A percentile compares a stretch with the other conserved stretches of the same genome.
These are phyloP conservation scores for Suillus lakei DNA, from an alignment of 768 basidiomycete genomes.

Conservation along the genomic window DNA sequence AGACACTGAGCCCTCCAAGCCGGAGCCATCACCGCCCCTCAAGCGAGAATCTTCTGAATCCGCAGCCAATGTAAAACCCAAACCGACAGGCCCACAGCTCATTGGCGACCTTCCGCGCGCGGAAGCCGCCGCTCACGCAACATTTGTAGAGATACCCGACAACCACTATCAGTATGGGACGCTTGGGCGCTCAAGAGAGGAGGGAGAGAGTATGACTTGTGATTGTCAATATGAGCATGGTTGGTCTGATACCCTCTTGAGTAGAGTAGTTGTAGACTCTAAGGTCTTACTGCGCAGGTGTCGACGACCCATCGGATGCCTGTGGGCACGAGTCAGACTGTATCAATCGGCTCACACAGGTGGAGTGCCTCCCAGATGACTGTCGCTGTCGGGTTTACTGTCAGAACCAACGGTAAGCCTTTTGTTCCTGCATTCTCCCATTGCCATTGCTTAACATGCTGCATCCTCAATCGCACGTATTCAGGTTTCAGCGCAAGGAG, in stretches of 20 bases:
- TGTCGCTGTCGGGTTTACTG: constrained; percentile 85
- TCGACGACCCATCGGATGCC: constrained; percentile 63
- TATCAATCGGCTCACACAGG: constrained; percentile 96
- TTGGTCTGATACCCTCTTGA: constrained; percentile 49
- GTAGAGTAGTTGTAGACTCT: constrained; percentile 32
- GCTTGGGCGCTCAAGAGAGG: constrained; percentile 86
- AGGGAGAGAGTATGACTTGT: constrained; percentile 93
- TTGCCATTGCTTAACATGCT: constrained; percentile 10
- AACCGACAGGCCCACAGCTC: constrained; percentile 59
- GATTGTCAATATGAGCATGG: constrained; percentile 87
- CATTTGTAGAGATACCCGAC: constrained; percentile 72
- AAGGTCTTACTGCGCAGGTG: constrained; percentile 48
- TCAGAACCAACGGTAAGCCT: constrained; percentile 85
- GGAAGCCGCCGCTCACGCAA: constrained; percentile 68
- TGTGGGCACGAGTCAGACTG: constrained; percentile 92
- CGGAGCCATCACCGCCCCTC: constrained; percentile 35
- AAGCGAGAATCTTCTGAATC: constrained; percentile 40
- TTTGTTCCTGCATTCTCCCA: background rate
- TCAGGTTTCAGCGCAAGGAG: constrained; percentile 84
- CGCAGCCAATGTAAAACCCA: constrained; percentile 38
- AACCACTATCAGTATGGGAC: constrained; percentile 90
- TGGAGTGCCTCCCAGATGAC: constrained; percentile 91
- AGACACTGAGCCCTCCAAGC: constrained; percentile 30
- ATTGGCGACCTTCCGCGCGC: constrained; percentile 83
- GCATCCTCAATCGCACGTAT: constrained; percentile 4